Conservation (phyloP, 106 monocot species). For the Amphibolis antarctica region DNA sequence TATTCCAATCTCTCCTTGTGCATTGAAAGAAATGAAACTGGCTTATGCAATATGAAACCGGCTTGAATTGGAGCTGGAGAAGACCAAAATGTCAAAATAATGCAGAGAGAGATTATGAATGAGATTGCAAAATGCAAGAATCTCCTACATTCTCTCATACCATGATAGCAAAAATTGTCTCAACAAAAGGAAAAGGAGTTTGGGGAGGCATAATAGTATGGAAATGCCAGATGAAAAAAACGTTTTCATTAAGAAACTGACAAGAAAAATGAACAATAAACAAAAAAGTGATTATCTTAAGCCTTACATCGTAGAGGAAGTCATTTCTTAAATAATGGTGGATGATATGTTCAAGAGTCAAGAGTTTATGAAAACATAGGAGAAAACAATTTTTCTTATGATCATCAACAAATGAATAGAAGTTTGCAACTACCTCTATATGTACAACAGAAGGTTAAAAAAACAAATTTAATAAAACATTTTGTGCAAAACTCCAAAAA, state of each 20-base stretch:
- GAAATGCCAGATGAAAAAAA: not conserved
- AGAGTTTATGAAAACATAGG: too few relatives aligned
- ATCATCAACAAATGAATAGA: too few relatives aligned
- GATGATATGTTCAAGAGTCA: too few relatives aligned
- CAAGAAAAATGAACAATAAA: not conserved
- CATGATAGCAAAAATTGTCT: too few relatives aligned
- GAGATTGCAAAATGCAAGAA: not conserved
- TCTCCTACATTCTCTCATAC: not conserved
- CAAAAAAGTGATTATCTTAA: not conserved
- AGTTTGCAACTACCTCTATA: too few relatives aligned
- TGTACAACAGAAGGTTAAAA: too few relatives aligned
- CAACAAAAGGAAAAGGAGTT: too few relatives aligned
- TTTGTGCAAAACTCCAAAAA: too few relatives aligned
- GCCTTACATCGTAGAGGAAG: not conserved
- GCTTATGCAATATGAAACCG: slow-evolving; percentile 36
- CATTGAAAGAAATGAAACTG: slow-evolving; percentile 26
- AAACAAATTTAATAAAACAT: too few relatives aligned
- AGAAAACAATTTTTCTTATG: too few relatives aligned
- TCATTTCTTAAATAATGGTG: too few relatives aligned
- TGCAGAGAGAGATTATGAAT: not conserved
- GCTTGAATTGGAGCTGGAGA: slow-evolving; percentile 60
- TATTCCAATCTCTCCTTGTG: slow-evolving; percentile 29
- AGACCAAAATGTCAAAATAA: not conserved
- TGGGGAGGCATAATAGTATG: too few relatives aligned
- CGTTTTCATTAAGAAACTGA: not conserved